Base-by-base conservation (phyloP, 2,329 filamentous ascomycete species). In the Arthrobotrys megalospora region DNA sequence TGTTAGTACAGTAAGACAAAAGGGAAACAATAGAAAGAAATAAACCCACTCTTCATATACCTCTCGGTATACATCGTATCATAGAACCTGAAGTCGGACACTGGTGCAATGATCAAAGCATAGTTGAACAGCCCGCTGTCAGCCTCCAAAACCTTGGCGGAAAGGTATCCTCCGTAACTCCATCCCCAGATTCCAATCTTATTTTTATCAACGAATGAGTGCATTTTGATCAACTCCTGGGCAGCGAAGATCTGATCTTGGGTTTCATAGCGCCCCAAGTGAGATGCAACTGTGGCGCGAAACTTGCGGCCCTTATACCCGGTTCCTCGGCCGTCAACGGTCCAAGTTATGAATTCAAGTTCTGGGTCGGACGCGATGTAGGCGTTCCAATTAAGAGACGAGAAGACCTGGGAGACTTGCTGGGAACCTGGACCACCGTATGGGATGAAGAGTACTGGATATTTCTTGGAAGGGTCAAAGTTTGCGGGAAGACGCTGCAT, bases 51-150 rank as follows among this genome's bases (percentile, higher is more conserved):
- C 84, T 91, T 91, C 90, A 92, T 92, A 84, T 91, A 92, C 10
- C 91, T 87, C 83, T 92, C 91, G 0, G 91, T 91, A 83, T 92
- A 92, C 86, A 92, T 88, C 69, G 87, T 88, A 83, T 92, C 90
- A 83, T 92, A 92, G 84, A 92, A 89, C 0, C 90, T 87, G 89
- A 90, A 92, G 84, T 92, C 91, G 1, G 86, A 87, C 0, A 92
- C 90, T 0, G 90, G 90, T 0, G 90, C 90, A 0, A 89, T 90
- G 80, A 91, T 89, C 8, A 92, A 83, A 0, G 87, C 90, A 6
- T 90, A 87, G 0, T 88, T 87, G 83, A 92, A 91, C 14, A 87
- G 87, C 0, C 88, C 88, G 16, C 88, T 88, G 82, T 89, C 85
- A 0, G 86, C 85, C 81, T 92, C 91, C 6, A 92, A 85, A 0